phyloP scores from a whole-genome alignment of 805 yeast species.

The Teunomyces pallodes region DNA sequence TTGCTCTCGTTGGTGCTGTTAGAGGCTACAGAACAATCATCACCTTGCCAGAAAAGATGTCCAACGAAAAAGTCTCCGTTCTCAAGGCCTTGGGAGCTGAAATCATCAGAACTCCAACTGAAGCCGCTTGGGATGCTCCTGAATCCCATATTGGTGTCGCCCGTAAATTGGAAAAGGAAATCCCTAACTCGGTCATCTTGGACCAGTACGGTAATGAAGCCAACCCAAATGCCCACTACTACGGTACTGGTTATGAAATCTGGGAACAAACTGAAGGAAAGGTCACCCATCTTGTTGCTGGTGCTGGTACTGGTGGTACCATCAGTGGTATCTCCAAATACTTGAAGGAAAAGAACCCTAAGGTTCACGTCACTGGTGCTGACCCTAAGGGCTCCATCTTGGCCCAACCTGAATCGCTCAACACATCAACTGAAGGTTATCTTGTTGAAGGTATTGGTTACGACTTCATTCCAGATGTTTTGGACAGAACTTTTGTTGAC shows the following conservation, averaged over 20 bases:
- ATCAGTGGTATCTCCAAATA: slow-evolving; percentile 86
- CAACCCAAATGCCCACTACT: slow-evolving; percentile 82
- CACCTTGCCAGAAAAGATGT: slow-evolving; percentile 89
- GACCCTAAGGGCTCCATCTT: slow-evolving; percentile 87
- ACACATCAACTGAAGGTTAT: slow-evolving; percentile 56
- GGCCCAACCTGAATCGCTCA: slow-evolving; percentile 74
- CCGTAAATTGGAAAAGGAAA: slow-evolving; percentile 71
- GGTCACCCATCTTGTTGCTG: slow-evolving; percentile 75
- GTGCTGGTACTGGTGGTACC: slow-evolving; percentile 97
- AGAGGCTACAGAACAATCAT: slow-evolving; percentile 84
- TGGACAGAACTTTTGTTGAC: slow-evolving; percentile 64
- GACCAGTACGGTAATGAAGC: slow-evolving; percentile 79
- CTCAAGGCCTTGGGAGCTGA: slow-evolving; percentile 89
- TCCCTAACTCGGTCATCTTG: slow-evolving; percentile 78
- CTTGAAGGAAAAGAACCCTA: slow-evolving; percentile 67
- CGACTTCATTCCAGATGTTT: slow-evolving; percentile 81
- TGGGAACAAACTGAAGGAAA: slow-evolving; percentile 76
- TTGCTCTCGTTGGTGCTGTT: slow-evolving; percentile 84
- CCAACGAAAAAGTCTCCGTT: slow-evolving; percentile 85
- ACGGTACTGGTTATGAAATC: slow-evolving; percentile 81
- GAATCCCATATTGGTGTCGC: slow-evolving; percentile 92
- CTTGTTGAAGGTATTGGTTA: slow-evolving; percentile 91
- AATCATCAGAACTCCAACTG: slow-evolving; percentile 87
- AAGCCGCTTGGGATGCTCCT: slow-evolving; percentile 91
- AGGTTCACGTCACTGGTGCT: slow-evolving; percentile 68